A percentile compares a stretch with the other conserved stretches of the same genome.
phyloP scores from a whole-genome alignment of 306 rosid species.

The Pyrus bretschneideri region DNA sequence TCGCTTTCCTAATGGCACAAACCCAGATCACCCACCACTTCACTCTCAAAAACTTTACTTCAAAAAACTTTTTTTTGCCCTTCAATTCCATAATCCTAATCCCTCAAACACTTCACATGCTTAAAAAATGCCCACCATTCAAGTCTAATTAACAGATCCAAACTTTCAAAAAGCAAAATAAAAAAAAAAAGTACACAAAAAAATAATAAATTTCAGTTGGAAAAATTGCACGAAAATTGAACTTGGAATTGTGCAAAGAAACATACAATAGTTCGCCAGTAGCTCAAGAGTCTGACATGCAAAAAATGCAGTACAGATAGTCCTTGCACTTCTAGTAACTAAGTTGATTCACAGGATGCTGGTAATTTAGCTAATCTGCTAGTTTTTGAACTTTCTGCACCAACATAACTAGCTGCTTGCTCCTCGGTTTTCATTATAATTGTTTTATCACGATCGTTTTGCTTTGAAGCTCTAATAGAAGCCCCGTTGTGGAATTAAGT shows the following conservation, averaged over 20 bases:
- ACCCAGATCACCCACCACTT: background rate
- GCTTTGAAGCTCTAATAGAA: conserved; percentile 31
- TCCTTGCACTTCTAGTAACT: conserved; percentile 45
- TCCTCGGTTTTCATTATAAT: conserved; percentile 25
- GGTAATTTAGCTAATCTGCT: conserved; percentile 19
- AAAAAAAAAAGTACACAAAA: background rate
- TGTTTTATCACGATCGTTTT: conserved; percentile 28
- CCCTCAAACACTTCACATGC: background rate
- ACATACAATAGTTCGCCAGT: background rate
- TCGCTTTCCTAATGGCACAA: background rate
- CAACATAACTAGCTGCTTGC: conserved; percentile 22
- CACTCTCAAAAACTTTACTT: background rate
- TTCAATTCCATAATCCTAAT: background rate
- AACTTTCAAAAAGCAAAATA: background rate
- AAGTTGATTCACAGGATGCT: conserved; percentile 27
- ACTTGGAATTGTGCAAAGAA: background rate
- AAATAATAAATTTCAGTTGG: background rate
- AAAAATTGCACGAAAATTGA: background rate
- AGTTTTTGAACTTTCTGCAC: conserved; percentile 21
- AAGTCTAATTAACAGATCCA: background rate
- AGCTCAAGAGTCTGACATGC: background rate
- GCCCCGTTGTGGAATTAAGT: conserved; percentile 28
- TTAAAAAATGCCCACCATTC: background rate
- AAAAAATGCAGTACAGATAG: conserved; percentile 49
- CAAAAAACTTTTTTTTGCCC: background rate